Evolutionary conservation across 2,329 filamentous ascomycete genomes (phyloP).

Genomic region (Cryphonectria nitschkei): DNA sequence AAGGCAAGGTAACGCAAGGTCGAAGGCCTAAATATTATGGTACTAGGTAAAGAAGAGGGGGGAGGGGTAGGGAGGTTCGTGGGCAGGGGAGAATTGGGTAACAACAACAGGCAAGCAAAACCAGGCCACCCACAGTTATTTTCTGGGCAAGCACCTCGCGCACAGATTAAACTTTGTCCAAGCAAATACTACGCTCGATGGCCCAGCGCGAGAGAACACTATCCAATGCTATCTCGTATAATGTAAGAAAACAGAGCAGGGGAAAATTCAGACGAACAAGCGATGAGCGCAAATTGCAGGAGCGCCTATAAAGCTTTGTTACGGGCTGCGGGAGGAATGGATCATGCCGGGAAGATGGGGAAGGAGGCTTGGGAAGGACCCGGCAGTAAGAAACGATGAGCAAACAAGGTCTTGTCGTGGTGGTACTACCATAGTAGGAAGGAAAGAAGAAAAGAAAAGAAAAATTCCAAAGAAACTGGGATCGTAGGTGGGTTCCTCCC

Average conservation of each 20-base stretch:
- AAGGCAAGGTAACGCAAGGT: neutral
- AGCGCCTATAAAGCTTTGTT: neutral
- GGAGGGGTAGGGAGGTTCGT: neutral
- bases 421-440: neutral
- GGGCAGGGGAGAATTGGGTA: neutral
- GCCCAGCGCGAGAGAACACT: neutral
- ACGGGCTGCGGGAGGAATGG: neutral
- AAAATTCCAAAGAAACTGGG: neutral
- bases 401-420: neutral
- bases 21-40: neutral
- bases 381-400: neutral
- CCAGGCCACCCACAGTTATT: neutral
- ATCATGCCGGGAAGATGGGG: neutral
- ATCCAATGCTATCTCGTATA: neutral
- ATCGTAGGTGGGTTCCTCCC: neutral
- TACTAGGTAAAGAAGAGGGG: neutral
- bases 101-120: neutral
- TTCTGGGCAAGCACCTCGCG: neutral
- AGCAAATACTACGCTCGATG: constrained; percentile 3
- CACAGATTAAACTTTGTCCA: constrained; percentile 13
- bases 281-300: neutral
- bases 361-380: neutral
- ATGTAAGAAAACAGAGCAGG: neutral
- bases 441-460: neutral
- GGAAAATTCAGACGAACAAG: neutral